Evolutionary conservation across 345 rosid genomes (phyloP), one percentile per base, ranked within the genome.

Genomic region (Lepidium didymum): DNA sequence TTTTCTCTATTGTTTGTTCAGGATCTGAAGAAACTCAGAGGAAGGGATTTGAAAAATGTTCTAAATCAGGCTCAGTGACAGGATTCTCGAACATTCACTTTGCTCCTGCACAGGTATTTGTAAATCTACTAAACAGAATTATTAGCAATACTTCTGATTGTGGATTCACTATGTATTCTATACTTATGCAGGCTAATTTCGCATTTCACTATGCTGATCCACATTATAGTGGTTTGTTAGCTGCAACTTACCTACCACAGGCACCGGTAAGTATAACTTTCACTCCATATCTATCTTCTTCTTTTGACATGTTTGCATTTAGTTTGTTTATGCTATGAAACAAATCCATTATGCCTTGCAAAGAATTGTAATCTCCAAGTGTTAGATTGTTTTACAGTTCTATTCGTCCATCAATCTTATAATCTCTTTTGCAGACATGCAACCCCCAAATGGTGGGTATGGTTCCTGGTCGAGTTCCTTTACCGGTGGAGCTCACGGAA

Each of bases 151-250:
- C 34, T 33, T 52, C 8, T 64, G 58, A 67, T 18, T 49, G 50
- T 13, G 42, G 43, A 71, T 31, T 64, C 42, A 47, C 46, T 21
- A 60, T 10, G 70, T 36, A 10, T 52, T 18, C 51, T 63, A 42
- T 56, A 67, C 31, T 60, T 31, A 46, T 58, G 41, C 76, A 89
- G 93, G 84, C 79, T 57, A 70, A 49, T 13, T 11, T 82, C 58
- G 81, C 87, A 0, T 33, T 79, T 64, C 86, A 79, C 57, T 81
- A 72, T 78, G 77, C 80, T 55, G 87, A 86, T 70, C 92, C 86
- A 55, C 84, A 78, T 65, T 74, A 52, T 34, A 73, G 86, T 23
- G 78, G 86, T 40, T 34, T 80, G 45, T 31, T 81, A 11, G 74
- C 88, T 68, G 62, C 87, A 44, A 61, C 80, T 60, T 81, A 78